Conservation (phyloP, 768 basidiomycete genomes). For the Naganishia kalamii region DNA sequence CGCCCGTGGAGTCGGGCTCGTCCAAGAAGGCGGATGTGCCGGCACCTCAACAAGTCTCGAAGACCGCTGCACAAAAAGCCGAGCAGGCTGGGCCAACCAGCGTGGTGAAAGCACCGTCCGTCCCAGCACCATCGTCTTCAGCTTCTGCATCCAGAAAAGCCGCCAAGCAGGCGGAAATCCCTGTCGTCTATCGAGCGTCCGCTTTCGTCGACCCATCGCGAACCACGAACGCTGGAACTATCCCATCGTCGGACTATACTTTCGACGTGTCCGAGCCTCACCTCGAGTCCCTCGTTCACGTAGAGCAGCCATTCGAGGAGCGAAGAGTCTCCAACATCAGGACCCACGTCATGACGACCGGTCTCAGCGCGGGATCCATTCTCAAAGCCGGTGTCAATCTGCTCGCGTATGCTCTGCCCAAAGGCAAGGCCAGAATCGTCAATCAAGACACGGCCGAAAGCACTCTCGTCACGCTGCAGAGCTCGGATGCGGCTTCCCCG, state of each 20-base stretch:
- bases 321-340: conserved; percentile 14
- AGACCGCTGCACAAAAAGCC: background rate
- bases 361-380: background rate
- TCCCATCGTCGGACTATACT: background rate
- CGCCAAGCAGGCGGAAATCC: background rate
- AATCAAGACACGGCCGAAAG: conserved; percentile 3
- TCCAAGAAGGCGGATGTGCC: background rate
- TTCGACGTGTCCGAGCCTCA: conserved; percentile 4
- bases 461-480: background rate
- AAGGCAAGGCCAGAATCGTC: conserved; percentile 10
- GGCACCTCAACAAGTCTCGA: background rate
- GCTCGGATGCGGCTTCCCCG: background rate
- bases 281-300: background rate
- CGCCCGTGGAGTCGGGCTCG: background rate
- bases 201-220: background rate
- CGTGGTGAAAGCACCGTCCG: background rate
- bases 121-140: no score
- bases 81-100: background rate
- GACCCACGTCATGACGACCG: conserved; percentile 16
- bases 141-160: background rate
- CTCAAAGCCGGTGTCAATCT: background rate
- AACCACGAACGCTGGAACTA: background rate
- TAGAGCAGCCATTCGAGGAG: conserved; percentile 10
- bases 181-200: background rate
- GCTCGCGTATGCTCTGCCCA: conserved; percentile 15